phyloP scores from a whole-genome alignment of 306 rosid genomes.

The Myrica gale region DNA sequence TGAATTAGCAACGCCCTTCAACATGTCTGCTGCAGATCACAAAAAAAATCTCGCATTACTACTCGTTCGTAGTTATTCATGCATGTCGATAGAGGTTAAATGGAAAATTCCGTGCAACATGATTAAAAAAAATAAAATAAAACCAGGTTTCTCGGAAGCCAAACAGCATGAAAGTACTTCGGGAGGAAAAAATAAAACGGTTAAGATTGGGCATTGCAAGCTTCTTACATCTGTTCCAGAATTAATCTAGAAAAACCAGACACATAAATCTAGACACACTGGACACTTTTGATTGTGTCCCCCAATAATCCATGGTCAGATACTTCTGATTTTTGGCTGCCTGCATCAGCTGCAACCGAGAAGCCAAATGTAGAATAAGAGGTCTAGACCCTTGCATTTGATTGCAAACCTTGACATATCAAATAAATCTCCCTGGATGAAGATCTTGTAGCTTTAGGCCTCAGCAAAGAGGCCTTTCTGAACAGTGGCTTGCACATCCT shows the following conservation, averaged over 20 bases:
- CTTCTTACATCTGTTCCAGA: not conserved
- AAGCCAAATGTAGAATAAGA: not conserved
- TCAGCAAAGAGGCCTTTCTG: constrained; percentile 70
- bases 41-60: too few species aligned
- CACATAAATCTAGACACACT: not conserved
- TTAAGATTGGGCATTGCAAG: not conserved
- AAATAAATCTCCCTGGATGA: constrained; percentile 90
- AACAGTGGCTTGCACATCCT: constrained; percentile 77
- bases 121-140: too few species aligned
- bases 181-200: too few species aligned
- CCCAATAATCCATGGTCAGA: not conserved
- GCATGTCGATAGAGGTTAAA: too few species aligned
- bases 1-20: too few species aligned
- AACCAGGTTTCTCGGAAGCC: too few species aligned
- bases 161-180: too few species aligned
- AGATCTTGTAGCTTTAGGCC: constrained; percentile 94
- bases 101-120: too few species aligned
- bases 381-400: constrained; percentile 32
- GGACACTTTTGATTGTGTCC: not conserved
- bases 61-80: too few species aligned
- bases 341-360: not conserved
- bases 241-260: too few species aligned
- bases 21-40: too few species aligned
- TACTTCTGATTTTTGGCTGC: not conserved
- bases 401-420: constrained; percentile 73